Base-by-base conservation (phyloP, 2,329 filamentous ascomycete species). In the Ophiocordyceps camponoti-leonardi region DNA sequence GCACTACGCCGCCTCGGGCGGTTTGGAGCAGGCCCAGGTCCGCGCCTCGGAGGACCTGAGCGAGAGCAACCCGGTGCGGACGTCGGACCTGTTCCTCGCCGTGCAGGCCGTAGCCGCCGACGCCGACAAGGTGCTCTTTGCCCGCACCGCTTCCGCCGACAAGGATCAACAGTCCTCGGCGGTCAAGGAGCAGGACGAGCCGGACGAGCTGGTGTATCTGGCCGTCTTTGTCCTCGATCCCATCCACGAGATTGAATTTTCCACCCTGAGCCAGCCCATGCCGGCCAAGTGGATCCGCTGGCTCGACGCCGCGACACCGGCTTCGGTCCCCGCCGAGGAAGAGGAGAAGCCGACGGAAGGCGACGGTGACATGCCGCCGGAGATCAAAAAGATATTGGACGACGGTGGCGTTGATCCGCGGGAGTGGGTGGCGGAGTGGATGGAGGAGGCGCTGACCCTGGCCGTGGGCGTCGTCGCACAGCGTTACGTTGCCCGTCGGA, bases 371-470 rank as follows among this genome's bases (percentile, higher is more conserved):
- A 59, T 67, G n/a, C 90, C 92, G 0, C 82, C 86, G 26, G 86
- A 88, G 57, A 95, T 98, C 54, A 73, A 76, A 20, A 84, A 90
- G 52, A 94, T 96, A 50, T 77, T 98, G 39, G 77, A 79, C 55
- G 66, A 66, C 41, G 78, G 77, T 10, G 77, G 75, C 42, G 86
- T 96, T 2, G 92, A 98, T 58, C 92, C 92, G 0, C 74, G 92
- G 47, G 92, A 98, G 62, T 98, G 92, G 92, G 85, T 94, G 35
- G 83, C 88, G 3, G 92, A 96, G 63, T 98, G 92, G 92, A 75
- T 98, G 42, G 90, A 96, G 66, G 90, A 96, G 66, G 68, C 80
- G 0, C 71, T 98, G 30, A 78, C 71, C 39, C 67, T 96, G 43
- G 76, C 79, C 4, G 76, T 93, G 0, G 90, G 92, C 18, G 69